phyloP scores from a whole-genome alignment of 495 filamentous ascomycete species.

The Penicillium bovifimosum region DNA sequence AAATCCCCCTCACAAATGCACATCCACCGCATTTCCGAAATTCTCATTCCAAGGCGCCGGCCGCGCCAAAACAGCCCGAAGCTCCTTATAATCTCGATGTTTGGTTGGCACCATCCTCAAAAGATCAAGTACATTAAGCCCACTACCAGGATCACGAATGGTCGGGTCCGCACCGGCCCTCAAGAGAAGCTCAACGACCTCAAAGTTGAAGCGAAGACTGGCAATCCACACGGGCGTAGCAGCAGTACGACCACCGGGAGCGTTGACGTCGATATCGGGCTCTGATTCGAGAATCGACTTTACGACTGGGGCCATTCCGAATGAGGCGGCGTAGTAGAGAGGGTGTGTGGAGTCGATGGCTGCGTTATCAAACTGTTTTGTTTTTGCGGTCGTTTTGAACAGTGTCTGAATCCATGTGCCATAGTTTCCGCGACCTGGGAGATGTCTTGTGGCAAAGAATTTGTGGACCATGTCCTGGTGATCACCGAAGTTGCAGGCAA shows the following conservation, averaged over 20 bases:
- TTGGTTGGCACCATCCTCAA: constrained; percentile 1
- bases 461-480: constrained; percentile 6
- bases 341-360: constrained; percentile 19
- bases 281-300: constrained; percentile 16
- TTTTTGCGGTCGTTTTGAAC: not conserved
- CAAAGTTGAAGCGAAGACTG: constrained; percentile 13
- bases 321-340: constrained; percentile 23
- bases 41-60: constrained; percentile 1
- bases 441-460: constrained; percentile 11
- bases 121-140: constrained; percentile 6
- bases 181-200: constrained; percentile 14
- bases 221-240: constrained; percentile 20
- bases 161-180: constrained; percentile 17
- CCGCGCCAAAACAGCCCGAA: not conserved
- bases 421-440: constrained; percentile 17
- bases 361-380: not conserved
- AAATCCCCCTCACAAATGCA: not conserved
- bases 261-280: constrained; percentile 17
- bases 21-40: not conserved
- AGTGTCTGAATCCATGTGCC: constrained; percentile 17
- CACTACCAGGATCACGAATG: constrained; percentile 13
- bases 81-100: not conserved
- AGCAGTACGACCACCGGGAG: constrained; percentile 17
- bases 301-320: constrained; percentile 19
- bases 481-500: constrained; percentile 2